These are phyloP conservation scores for Fusarium nelsonii DNA, from an alignment of 2,329 filamentous ascomycete genomes.

Conservation along the genomic window DNA sequence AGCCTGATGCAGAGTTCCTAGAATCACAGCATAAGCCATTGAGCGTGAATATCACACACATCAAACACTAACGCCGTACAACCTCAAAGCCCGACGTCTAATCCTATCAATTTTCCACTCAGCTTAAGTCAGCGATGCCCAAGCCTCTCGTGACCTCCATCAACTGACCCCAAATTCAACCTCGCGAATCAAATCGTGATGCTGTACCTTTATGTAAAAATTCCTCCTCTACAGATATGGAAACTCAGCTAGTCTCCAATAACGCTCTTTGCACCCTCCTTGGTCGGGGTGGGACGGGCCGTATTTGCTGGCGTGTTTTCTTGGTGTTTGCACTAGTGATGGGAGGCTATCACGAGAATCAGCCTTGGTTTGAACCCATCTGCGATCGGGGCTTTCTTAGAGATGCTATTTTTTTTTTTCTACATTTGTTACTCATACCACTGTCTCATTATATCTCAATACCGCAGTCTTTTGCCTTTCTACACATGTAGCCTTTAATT, in stretches of 20 bases:
- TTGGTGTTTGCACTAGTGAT: constrained; percentile 4
- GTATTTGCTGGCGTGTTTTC: constrained; percentile 21
- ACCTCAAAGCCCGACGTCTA: constrained; percentile 23
- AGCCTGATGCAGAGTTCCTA: background rate
- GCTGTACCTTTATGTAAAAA: constrained; percentile 11
- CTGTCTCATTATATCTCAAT: too few species aligned
- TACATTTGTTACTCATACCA: too few species aligned
- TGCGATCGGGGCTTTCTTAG: background rate
- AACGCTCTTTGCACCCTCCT: constrained; percentile 2
- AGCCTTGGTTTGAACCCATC: constrained; percentile 30
- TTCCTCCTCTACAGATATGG: constrained; percentile 9
- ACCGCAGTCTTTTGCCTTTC: too few species aligned
- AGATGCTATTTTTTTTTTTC: background rate
- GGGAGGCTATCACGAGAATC: constrained; percentile 23
- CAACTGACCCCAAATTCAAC: constrained; percentile 35
- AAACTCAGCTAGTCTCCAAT: constrained; percentile 9
- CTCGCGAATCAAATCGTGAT: constrained; percentile 31
- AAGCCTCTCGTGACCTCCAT: constrained; percentile 31
- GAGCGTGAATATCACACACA: constrained; percentile 1
- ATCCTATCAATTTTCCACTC: constrained; percentile 6
- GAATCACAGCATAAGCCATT: constrained; percentile 2
- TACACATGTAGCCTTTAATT: background rate
- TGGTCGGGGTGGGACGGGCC: constrained; percentile 41
- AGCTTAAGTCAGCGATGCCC: constrained; percentile 25
- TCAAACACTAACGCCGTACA: constrained; percentile 18